These are phyloP conservation scores for Lojkania enalia DNA, from an alignment of 2,329 filamentous ascomycete genomes.

Conservation along the genomic window DNA sequence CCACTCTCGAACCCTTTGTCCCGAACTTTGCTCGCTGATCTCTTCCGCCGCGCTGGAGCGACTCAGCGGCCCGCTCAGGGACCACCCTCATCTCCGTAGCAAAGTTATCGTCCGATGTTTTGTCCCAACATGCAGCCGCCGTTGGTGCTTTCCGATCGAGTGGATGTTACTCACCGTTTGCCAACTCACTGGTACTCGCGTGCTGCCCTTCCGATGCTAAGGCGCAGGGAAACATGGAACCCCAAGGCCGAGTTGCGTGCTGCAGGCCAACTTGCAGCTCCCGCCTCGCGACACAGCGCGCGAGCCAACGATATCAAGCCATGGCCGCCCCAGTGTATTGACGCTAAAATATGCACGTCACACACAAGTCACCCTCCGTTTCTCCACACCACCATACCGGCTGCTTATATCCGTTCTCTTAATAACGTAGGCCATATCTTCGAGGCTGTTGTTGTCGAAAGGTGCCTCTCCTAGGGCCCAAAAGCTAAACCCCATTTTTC, in stretches of 20 bases:
- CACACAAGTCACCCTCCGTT: conserved; percentile 25
- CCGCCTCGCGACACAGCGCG: conserved; percentile 12
- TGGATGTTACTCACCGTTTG: conserved; percentile 3
- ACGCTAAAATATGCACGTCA: conserved; percentile 45
- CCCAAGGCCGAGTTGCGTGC: conserved; percentile 2
- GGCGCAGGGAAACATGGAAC: conserved; percentile 8
- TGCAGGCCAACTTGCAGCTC: conserved; percentile 20
- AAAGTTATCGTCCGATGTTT: conserved; percentile 1
- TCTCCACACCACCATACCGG: conserved; percentile 25
- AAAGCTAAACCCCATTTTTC: too few species aligned
- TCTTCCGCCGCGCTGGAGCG: background rate
- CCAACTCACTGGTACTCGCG: conserved; percentile 14
- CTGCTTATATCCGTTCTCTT: conserved; percentile 23
- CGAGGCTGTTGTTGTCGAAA: conserved; percentile 28
- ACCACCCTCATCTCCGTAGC: background rate
- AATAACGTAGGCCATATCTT: conserved; percentile 30
- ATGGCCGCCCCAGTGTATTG: conserved; percentile 30
- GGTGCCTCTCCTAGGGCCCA: too few species aligned
- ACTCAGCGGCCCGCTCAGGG: conserved; percentile 6
- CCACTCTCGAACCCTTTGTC: too few species aligned
- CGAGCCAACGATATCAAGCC: conserved; percentile 28
- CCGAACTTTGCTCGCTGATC: conserved; percentile 6
- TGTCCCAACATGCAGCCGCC: conserved; percentile 7
- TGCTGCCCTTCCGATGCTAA: conserved; percentile 5
- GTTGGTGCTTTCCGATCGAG: conserved; percentile 5